Conservation (phyloP, 495 filamentous ascomycete species). For the Podospora anserina region DNA sequence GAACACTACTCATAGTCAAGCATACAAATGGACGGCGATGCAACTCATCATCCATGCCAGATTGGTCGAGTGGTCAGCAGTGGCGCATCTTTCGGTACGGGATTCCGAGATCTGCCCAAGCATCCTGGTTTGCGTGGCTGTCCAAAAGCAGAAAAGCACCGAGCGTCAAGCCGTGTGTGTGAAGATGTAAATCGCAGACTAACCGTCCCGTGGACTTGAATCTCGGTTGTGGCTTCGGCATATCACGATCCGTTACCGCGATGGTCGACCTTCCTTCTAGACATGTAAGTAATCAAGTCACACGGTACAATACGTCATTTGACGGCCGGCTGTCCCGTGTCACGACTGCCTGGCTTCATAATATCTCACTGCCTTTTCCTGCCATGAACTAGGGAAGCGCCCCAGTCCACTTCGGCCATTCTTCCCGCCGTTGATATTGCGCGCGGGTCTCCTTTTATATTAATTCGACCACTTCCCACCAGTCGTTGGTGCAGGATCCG, state of each 20-base stretch:
- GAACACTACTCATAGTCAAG: background rate
- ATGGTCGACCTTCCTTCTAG: background rate
- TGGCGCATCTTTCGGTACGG: background rate
- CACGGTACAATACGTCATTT: background rate
- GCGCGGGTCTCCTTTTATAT: background rate
- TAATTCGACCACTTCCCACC: slow-evolving; percentile 4
- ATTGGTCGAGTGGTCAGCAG: background rate
- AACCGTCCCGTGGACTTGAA: background rate
- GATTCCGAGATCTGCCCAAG: background rate
- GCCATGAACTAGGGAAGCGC: background rate
- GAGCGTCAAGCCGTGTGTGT: background rate
- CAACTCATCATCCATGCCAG: background rate
- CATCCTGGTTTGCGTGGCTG: background rate
- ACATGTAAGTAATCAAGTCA: background rate
- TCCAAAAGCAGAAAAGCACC: background rate
- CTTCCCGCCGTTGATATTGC: background rate
- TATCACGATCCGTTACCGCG: background rate
- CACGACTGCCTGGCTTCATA: background rate
- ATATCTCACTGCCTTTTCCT: background rate
- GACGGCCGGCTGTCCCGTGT: background rate
- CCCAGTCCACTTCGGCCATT: background rate
- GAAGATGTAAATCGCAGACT: background rate
- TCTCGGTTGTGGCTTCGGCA: background rate
- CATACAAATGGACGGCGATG: background rate
- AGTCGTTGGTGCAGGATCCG: background rate